Conservation (phyloP, 306 rosid genomes). For the Dalbergia oliveri region DNA sequence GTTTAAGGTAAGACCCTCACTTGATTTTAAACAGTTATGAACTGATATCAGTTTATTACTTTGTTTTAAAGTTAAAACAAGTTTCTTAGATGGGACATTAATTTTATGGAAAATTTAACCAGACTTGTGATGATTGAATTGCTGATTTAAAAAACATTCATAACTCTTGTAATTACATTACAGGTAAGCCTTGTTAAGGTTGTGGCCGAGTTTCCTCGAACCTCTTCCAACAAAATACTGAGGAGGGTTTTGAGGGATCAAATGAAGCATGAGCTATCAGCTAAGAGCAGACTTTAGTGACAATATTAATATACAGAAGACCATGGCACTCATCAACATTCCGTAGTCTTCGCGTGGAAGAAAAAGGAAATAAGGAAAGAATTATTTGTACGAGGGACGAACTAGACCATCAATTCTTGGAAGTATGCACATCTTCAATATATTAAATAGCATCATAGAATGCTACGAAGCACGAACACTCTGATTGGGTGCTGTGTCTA, state of each 20-base stretch:
- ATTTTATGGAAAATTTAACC: not conserved
- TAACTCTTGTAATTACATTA: conserved; percentile 23
- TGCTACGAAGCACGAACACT: too few relatives aligned
- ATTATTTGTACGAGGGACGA: not conserved
- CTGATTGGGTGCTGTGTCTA: too few relatives aligned
- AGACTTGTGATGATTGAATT: conserved; percentile 28
- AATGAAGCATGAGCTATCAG: conserved; percentile 69
- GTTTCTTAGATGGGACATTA: too few relatives aligned
- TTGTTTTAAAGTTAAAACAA: not conserved
- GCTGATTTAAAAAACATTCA: not conserved
- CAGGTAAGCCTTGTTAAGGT: conserved; percentile 73
- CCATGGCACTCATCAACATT: not conserved
- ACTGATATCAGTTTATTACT: conserved; percentile 1
- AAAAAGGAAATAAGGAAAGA: not conserved
- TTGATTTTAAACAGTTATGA: conserved; percentile 31
- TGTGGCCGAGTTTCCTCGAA: conserved; percentile 77
- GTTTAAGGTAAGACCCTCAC: conserved; percentile 90
- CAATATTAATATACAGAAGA: conserved; percentile 1
- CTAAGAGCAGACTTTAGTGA: conserved; percentile 68
- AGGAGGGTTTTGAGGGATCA: conserved; percentile 88
- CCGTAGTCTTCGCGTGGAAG: conserved; percentile 9
- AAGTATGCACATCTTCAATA: conserved; percentile 17
- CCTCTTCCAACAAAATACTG: conserved; percentile 79
- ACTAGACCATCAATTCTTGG: not conserved
- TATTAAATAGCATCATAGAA: too few relatives aligned